Evolutionary conservation across 169 alveolate species (phyloP).

Genomic region (Cystoisospora suis): DNA sequence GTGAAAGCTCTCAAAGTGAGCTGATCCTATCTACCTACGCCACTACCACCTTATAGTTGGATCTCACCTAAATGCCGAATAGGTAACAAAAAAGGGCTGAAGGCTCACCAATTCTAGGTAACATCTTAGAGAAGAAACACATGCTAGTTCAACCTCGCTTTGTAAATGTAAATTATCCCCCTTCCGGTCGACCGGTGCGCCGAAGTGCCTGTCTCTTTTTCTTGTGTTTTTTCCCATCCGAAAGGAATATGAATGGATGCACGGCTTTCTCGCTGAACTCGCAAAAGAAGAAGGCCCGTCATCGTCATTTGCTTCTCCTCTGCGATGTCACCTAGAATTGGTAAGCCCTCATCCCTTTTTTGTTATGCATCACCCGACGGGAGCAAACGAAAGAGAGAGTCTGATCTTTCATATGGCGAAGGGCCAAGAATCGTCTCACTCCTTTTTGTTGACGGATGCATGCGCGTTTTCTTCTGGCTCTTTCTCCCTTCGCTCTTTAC

Average conservation of each 20-base stretch:
- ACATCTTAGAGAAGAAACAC: neutral
- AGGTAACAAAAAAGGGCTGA: no score
- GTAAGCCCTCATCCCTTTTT: neutral
- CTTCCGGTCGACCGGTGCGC: neutral
- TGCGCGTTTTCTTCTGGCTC: no score
- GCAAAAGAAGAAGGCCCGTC: neutral
- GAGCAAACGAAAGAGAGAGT: no score
- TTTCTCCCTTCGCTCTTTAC: no score
- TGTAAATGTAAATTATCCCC: neutral
- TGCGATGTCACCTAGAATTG: neutral
- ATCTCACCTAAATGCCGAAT: no score
- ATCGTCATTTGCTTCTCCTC: no score
- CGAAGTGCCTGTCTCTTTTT: neutral
- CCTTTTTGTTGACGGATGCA: no score
- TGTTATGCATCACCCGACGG: no score
- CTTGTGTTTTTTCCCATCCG: neutral
- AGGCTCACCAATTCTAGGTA: neutral
- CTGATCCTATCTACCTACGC: neutral
- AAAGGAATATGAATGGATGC: constrained; percentile 16
- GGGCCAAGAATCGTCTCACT: no score
- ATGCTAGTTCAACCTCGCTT: no score
- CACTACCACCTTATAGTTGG: no score
- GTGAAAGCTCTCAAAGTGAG: neutral
- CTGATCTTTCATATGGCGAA: no score
- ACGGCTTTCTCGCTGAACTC: neutral